Percentiles rank a stretch among this genome's conserved stretches.
Conservation (phyloP, 1,284 basidiomycete species). For the Mrakiaceae sp. region DNA sequence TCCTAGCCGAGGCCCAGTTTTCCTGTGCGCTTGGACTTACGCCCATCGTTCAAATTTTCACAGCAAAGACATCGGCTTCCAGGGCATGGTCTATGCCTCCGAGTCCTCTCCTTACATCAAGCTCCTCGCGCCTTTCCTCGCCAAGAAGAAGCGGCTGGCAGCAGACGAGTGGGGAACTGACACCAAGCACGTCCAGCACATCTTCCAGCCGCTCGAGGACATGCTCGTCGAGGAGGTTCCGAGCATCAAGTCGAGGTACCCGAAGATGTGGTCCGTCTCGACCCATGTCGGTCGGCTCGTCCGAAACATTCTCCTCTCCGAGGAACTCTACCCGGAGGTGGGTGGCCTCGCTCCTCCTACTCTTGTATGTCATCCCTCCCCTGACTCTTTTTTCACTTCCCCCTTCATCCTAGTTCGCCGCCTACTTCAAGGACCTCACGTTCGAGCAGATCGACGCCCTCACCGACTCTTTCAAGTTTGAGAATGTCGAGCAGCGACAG, state of each 20-base stretch:
- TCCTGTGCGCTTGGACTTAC: background rate
- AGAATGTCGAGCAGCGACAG: slow-evolving; percentile 41
- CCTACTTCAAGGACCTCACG: slow-evolving; percentile 47
- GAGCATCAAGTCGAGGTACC: slow-evolving; percentile 30
- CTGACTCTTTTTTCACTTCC: slow-evolving; percentile 23
- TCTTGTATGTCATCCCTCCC: slow-evolving; percentile 39
- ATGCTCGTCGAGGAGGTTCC: slow-evolving; percentile 40
- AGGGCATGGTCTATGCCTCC: slow-evolving; percentile 61
- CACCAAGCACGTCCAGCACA: slow-evolving; percentile 36
- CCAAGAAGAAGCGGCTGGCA: slow-evolving; percentile 49
- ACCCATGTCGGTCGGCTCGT: slow-evolving; percentile 41
- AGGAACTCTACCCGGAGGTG: slow-evolving; percentile 54
- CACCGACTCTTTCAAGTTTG: slow-evolving; percentile 51
- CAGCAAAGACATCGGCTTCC: slow-evolving; percentile 57
- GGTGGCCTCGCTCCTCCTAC: slow-evolving; percentile 43
- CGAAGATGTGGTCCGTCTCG: slow-evolving; percentile 25
- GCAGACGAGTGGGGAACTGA: slow-evolving; percentile 47
- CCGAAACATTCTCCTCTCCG: slow-evolving; percentile 48
- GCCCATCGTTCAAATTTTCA: background rate
- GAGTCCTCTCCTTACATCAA: slow-evolving; percentile 51
- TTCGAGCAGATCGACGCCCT: slow-evolving; percentile 48
- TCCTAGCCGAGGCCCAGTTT: slow-evolving; percentile 39
- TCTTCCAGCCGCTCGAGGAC: slow-evolving; percentile 49
- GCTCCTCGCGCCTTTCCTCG: slow-evolving; percentile 49
- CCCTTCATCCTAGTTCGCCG: slow-evolving; percentile 45